These are phyloP conservation scores for Coniochaeta sp. DNA, from an alignment of 2,329 filamentous ascomycete species.

Conservation along the genomic window DNA sequence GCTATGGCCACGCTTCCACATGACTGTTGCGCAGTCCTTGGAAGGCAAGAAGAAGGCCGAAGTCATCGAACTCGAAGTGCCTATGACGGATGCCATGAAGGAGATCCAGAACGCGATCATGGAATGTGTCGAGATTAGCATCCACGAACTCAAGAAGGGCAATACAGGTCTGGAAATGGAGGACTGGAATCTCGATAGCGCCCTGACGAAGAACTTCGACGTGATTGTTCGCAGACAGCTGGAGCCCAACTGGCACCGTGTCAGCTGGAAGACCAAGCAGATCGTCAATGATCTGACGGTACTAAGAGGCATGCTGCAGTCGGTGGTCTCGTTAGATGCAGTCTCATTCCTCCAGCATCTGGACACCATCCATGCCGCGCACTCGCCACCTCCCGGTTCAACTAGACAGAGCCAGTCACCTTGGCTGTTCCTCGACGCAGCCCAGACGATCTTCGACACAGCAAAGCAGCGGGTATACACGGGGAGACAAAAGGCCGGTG, in stretches of 20 bases:
- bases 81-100: constrained; percentile 91
- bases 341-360: constrained; percentile 89
- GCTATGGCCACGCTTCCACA: constrained; percentile 88
- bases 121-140: constrained; percentile 92
- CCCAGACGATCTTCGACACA: constrained; percentile 87
- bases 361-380: constrained; percentile 87
- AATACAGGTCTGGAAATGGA: constrained; percentile 91
- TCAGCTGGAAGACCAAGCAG: constrained; percentile 90
- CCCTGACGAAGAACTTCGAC: constrained; percentile 88
- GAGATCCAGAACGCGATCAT: constrained; percentile 91
- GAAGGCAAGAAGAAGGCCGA: constrained; percentile 91
- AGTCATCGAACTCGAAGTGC: constrained; percentile 92
- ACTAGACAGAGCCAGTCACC: constrained; percentile 85
- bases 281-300: constrained; percentile 86
- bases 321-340: constrained; percentile 76
- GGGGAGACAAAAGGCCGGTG: constrained; percentile 49
- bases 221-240: constrained; percentile 79
- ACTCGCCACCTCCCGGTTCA: constrained; percentile 80
- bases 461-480: constrained; percentile 84
- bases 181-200: constrained; percentile 93
- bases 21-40: constrained; percentile 79
- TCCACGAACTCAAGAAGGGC: constrained; percentile 85
- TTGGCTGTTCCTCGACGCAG: constrained; percentile 93
- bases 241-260: constrained; percentile 94
- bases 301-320: constrained; percentile 74